Base-by-base conservation (phyloP, 345 rosid genomes). In the Rhizophora apiculata region DNA sequence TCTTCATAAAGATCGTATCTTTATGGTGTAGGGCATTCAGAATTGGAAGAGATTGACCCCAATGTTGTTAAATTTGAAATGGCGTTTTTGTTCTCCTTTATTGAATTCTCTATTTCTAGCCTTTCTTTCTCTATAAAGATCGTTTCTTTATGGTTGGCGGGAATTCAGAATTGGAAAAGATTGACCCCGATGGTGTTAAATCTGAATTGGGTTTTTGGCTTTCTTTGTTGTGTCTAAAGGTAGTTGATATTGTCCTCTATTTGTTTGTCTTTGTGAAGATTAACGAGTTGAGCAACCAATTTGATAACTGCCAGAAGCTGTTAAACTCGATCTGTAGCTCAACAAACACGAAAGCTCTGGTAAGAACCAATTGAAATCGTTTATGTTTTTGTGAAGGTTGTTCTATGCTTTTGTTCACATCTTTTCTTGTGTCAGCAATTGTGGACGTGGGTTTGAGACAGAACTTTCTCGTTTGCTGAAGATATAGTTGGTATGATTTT, bases 231-330 rank as follows among this genome's bases (percentile, higher is more conserved):
- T 27, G 26, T 68, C 60, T 56, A 43, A 15, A 43, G 5, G 49
- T 13, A 13, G 49, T 43, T 43, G 60, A 56, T 56, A 56, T 24
- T 56, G 60, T 24, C 60, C 11, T 56, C 26, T 62, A 18, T 70
- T 64, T 62, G 37, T 16, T 30, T 58, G 36, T 81, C 26, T 68
- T 48, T 49, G 62, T 55, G 20, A 64, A 89, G 94, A 84, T 93
- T 53, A 76, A 46, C 58, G 98, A 93, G 71, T 76, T 93, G 83
- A 89, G 75, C 78, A 82, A 27, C 66, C 93, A 91, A 64, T 93
- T 93, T 68, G 96, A 93, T 67, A 91, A 91, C 82, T 89, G 98
- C 73, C 98, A 91, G 78, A 92, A 89, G 81, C 84, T 93, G 46
- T 70, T 93, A 73, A 89, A 88, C 71, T 91, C 96, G 5, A 91